Evolutionary conservation across 2,329 filamentous ascomycete genomes (phyloP), one percentile per base, ranked within the genome.

Genomic region (Verticillium alfalfae): DNA sequence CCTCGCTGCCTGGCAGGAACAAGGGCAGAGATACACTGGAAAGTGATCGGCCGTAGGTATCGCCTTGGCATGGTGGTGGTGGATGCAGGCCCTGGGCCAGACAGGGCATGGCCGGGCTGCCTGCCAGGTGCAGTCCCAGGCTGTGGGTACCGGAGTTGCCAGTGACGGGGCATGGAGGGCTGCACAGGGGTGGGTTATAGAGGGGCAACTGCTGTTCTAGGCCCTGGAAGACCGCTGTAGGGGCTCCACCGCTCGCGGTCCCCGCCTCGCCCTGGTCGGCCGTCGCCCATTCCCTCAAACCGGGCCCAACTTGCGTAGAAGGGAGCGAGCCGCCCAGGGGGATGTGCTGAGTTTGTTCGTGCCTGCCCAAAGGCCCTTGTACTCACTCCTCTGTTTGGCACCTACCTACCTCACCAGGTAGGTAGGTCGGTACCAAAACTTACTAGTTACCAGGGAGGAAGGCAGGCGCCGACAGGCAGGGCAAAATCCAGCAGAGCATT

Each of bases 171-270:
- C 45, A 12, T 26, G n/a, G 22, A 18, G 45, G n/a, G 45, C 45
- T 41, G 45, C 45, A 12, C n/a, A 22, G n/a, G 18, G 45, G 45
- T 52, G 45, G 45, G 18, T 52, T 52, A 22, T 18, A 31, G 45
- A 52, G 45, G 45, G 38, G 38, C 34, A 41, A 49, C 12, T 39
- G 57, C 38, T 15, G 57, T 26, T 58, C 57, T 58, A 58, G 57
- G 57, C 57, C 57, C 57, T 31, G 36, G 26, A 45, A 49, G 57
- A 34, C 57, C 57, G 38, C 57, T 58, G 57, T 31, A 58, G 38
- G 34, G 45, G 57, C 57, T 49, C 57, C 57, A 58, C 57, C 12
- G 57, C 16, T 39, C 39, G 26, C 56, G 36, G 36, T 58, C 34
- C 56, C 37, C 54, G 34, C 54, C 18, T 18, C 22, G 34, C 31